Base-by-base conservation (phyloP, 164 flowering plant species). In the Malania oleifera region DNA sequence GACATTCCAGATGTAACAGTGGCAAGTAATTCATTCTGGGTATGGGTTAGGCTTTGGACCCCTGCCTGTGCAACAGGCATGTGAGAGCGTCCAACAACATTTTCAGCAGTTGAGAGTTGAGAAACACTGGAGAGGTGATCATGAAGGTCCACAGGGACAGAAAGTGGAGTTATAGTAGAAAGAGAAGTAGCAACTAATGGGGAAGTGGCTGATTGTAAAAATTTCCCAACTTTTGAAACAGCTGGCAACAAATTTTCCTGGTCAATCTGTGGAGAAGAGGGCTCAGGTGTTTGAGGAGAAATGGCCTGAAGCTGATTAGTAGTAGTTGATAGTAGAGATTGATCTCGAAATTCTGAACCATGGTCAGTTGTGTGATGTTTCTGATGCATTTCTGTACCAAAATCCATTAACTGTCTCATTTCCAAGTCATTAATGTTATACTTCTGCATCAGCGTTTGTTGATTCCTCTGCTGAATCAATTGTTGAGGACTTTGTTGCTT, bases 211-310 rank as follows among this genome's bases (percentile, higher is more conserved):
- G 52, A 48, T 23, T 48, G 52, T 14, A 13, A 48, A 24, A 28
- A 28, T 5, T 17, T 24, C 27, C 51, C 13, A 13, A 25, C 13
- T 23, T 48, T 25, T 48, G 29, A 23, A 48, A 44, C 11, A n/a
- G 52, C 28, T 48, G 28, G 23, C 23, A 24, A 48, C 27, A 10
- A 23, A 13, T 25, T 48, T 48, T 48, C 5, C 52, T 48, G 52
- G 52, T 48, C 52, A 48, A 48, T 23, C 52, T 23, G 52, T 23
- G 52, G 27, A 48, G 28, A 48, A 48, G 52, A 48, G 23, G 22
- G 52, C 52, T 24, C 15, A 24, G 52, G 10, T 24, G 17, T 48
- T 25, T 24, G 29, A 11, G 52, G 29, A 22, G 52, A 44, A 18
- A 24, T 44, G 48, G 48, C 29, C 22, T 48, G 28, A 22, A 22